Evolutionary conservation across 2,329 filamentous ascomycete genomes (phyloP), one percentile per base, ranked within the genome.

Genomic region (Fusarium albosuccineum): DNA sequence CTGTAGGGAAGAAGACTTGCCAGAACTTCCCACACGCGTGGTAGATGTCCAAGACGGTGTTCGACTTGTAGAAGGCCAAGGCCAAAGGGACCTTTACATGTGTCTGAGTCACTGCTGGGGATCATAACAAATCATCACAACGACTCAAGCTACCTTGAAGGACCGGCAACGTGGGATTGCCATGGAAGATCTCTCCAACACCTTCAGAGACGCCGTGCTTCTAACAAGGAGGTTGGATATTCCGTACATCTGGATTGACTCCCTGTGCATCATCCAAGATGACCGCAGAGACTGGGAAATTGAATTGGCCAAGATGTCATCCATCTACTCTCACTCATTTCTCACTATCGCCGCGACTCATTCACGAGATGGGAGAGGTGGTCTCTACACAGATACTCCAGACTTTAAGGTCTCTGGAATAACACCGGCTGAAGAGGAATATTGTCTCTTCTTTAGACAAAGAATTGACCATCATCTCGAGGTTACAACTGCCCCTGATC

Each of bases 201-300:
- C 59, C 10, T 66, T 66, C 36, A 16, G 37, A 22, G 60, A 66
- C 33, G 63, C 60, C 2, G 33, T 66, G 9, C 16, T 27, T 5
- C 27, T 66, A 3, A 50, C 63, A 0, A 57, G 66, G 26, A 36
- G 52, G 10, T 52, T 71, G 2, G 44, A 57, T 1, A 49, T 71
- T 29, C 40, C 17, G 0, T 73, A 73, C 39, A 27, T 73, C 6
- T 72, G 70, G 68, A 69, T 71, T 16, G 67, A 49, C 46, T 49
- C 46, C 2, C 26, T 49, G 8, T 49, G 69, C 48, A 73, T 72
- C 27, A 57, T 73, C n/a, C 69, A 72, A 36, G 69, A 70, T 30
- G 57, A 62, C 36, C 22, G 16, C 6, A 17, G 51, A 7, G 70
- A 72, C 44, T 69, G 66, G 67, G 52, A 69, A 30, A 46, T 27